Base-by-base conservation (phyloP, 495 filamentous ascomycete species). In the Lasiosphaeris hirsuta region DNA sequence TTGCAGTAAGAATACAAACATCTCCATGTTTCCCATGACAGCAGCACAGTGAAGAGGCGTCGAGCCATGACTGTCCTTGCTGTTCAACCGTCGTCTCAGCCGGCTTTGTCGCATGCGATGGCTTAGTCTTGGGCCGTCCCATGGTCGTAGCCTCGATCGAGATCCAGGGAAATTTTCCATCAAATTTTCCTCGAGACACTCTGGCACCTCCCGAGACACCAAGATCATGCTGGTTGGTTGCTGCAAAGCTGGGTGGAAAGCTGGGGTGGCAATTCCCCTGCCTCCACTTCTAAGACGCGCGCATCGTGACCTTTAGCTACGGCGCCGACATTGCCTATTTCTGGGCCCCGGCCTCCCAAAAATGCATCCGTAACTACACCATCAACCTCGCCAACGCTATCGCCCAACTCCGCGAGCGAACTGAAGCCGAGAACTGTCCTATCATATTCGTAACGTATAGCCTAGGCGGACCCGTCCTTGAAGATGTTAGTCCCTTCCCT, bases 1-100 rank as follows among this genome's bases (percentile, higher is more conserved):
- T 38, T 50, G 47, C 11, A 50, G 47, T 13, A 50, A 33, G 17
- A 50, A 50, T n/a, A 50, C 47, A 36, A 50, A 50, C 47, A 50
- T 50, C 47, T 50, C 47, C 47, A 50, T 50, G 17, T 17, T 50
- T 2, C 47, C 47, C 13, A 13, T 35, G 47, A 17, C 47, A n/a
- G 47, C 47, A 17, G 47, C 47, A 23, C 47, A 50, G 36, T 14
- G 36, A 13, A 50, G 14, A 14, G 47, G 47, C 8, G 47, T 50
- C n/a, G 47, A 50, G 1, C 47, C 47, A 14, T 36, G 30, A 17
- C 47, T 50, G 47, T 50, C 47, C 18, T 36, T 35, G 19, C 11
- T 50, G 47, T 50, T 50, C 11, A 50, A 13, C 36, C 23, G 23
- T 30, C 23, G 23, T 30, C 23, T 30, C 23, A 7, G 34, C 47